A percentile compares a stretch with the other conserved stretches of the same genome.
These are phyloP conservation scores for Tylopilus vinaceipallidus DNA, from an alignment of 768 basidiomycete genomes.

Conservation along the genomic window DNA sequence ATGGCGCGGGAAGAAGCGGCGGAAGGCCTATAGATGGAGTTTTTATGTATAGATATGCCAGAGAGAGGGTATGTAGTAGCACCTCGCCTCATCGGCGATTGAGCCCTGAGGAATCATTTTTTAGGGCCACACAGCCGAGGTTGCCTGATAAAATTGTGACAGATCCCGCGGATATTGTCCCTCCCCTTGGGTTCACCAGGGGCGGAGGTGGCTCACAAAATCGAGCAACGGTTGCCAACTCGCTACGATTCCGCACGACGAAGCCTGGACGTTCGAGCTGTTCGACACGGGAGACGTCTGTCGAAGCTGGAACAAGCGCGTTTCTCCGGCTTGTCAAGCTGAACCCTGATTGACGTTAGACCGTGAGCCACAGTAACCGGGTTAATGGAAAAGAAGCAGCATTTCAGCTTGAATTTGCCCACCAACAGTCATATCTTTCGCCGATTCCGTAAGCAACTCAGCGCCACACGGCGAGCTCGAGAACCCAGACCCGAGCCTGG, in stretches of 20 bases:
- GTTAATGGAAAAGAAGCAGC: constrained; percentile 17
- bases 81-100: constrained; percentile 8
- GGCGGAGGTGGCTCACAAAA: not conserved
- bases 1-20: constrained; percentile 1
- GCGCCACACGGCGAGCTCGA: constrained; percentile 21
- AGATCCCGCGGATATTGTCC: not conserved
- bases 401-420: constrained; percentile 1
- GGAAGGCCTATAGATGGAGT: constrained; percentile 4
- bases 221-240: not conserved
- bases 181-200: not conserved
- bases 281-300: too few species aligned
- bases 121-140: constrained; percentile 20
- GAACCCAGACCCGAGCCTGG: not conserved
- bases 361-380: constrained; percentile 9
- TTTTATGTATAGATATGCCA: constrained; percentile 23
- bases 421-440: not conserved
- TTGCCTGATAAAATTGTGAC: constrained; percentile 18
- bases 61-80: constrained; percentile 2
- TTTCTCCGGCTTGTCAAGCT: not conserved
- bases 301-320: not conserved
- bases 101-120: constrained; percentile 21
- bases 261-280: not conserved
- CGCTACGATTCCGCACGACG: not conserved
- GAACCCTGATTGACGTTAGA: constrained; percentile 14
- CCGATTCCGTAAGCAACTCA: constrained; percentile 11